These are phyloP conservation scores for Suhomyces yuchorum DNA, from an alignment of 1,139 yeast genomes.

Conservation along the genomic window DNA sequence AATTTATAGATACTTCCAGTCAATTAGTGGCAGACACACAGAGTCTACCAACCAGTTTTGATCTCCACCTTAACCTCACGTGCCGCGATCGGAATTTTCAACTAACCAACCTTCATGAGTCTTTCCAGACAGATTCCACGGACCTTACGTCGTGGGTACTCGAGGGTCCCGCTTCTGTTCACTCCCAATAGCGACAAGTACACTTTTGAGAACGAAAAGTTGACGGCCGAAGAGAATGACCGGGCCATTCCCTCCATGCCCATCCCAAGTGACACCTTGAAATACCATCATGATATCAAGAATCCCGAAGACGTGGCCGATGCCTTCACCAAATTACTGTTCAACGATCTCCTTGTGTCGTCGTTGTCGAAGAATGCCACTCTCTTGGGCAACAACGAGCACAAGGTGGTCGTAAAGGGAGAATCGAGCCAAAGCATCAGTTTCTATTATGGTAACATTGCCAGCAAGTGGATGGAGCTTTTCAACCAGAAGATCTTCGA, in stretches of 20 bases:
- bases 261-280: conserved; percentile 15
- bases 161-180: conserved; percentile 27
- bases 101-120: neutral
- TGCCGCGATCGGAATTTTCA: conserved; percentile 6
- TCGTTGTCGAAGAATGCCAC: conserved; percentile 33
- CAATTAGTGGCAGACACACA: too few relatives aligned
- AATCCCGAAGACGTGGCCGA: conserved; percentile 42
- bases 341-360: conserved; percentile 35
- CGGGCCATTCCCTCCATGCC: conserved; percentile 39
- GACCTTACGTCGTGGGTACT: conserved; percentile 4
- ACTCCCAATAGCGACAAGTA: conserved; percentile 35
- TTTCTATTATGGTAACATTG: conserved; percentile 33
- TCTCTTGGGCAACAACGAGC: conserved; percentile 30
- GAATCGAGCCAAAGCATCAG: conserved; percentile 18
- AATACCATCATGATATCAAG: conserved; percentile 34
- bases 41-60: neutral
- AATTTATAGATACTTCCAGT: too few relatives aligned
- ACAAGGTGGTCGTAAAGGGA: conserved; percentile 27
- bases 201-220: conserved; percentile 36
- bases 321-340: conserved; percentile 25
- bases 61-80: neutral
- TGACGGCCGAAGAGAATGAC: conserved; percentile 33
- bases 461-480: conserved; percentile 33
- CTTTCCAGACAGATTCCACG: conserved; percentile 3
- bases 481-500: conserved; percentile 27